These are phyloP conservation scores for Erodium maritimum DNA, from an alignment of 345 rosid species.

Conservation along the genomic window DNA sequence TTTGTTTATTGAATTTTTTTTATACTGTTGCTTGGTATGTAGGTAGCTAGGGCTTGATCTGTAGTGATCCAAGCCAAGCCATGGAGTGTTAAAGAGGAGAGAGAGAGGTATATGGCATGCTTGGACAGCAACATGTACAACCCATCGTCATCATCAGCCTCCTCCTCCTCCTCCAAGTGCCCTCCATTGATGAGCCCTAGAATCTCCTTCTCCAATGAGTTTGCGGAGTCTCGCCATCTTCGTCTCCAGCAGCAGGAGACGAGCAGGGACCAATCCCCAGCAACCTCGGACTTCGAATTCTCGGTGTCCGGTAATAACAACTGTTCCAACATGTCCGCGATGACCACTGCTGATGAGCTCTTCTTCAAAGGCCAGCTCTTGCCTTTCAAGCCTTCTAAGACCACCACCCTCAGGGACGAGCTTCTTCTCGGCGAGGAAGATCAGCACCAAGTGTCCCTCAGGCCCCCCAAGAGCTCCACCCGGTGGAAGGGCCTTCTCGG, in stretches of 20 bases:
- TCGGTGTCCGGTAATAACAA: conserved; percentile 33
- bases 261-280: conserved; percentile 17
- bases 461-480: conserved; percentile 50
- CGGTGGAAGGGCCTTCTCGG: conserved; percentile 84
- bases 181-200: conserved; percentile 27
- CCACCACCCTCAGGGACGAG: conserved; percentile 72
- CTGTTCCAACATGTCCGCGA: conserved; percentile 35
- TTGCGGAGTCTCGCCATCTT: conserved; percentile 23
- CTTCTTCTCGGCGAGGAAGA: conserved; percentile 30
- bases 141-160: neutral
- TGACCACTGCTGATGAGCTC: conserved; percentile 87
- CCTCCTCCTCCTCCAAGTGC: conserved; percentile 5
- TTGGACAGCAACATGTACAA: neutral
- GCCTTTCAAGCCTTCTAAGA: conserved; percentile 55
- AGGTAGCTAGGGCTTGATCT: too few species aligned
- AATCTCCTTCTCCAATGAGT: conserved; percentile 42
- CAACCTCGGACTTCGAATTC: conserved; percentile 77
- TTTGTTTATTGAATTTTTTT: too few species aligned
- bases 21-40: too few species aligned
- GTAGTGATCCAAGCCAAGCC: too few species aligned
- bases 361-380: conserved; percentile 80
- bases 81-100: too few species aligned
- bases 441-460: conserved; percentile 18
- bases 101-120: conserved; percentile 7
- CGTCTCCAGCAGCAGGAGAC: conserved; percentile 7